Evolutionary conservation across 169 alveolate species (phyloP).

Genomic region (Cryptosporidium bovis): DNA sequence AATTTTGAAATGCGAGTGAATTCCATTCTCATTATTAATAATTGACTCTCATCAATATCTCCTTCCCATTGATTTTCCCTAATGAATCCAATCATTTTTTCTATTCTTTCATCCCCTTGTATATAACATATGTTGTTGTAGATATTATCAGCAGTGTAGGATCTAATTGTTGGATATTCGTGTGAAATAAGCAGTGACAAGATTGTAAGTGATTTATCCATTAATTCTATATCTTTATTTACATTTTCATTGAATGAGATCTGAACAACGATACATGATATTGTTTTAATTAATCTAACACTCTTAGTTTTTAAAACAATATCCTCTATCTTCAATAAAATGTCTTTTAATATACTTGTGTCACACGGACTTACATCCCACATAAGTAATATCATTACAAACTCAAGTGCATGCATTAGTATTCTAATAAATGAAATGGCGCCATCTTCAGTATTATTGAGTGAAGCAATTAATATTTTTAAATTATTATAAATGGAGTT

Average conservation of each 20-base stretch:
- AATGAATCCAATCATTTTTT: conserved; percentile 9
- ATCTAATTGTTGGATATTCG: conserved; percentile 50
- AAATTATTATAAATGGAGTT: conserved; percentile 6
- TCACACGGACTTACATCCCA: conserved; percentile 45
- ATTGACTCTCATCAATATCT: background rate
- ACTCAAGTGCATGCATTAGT: conserved; percentile 28
- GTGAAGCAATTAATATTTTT: background rate
- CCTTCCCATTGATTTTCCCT: conserved; percentile 29
- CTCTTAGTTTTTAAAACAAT: background rate
- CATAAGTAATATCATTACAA: conserved; percentile 11
- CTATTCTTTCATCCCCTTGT: conserved; percentile 8
- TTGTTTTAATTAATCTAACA: conserved; percentile 10
- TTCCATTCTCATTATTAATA: background rate
- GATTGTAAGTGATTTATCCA: background rate
- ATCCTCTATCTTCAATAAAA: background rate
- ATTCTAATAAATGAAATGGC: background rate
- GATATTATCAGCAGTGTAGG: conserved; percentile 51
- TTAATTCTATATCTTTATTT: background rate
- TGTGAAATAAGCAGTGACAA: conserved; percentile 35
- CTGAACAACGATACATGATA: conserved; percentile 14
- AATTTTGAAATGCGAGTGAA: background rate
- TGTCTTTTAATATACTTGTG: background rate
- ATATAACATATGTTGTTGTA: conserved; percentile 49
- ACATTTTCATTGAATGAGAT: conserved; percentile 5
- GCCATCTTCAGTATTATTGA: background rate